Base-by-base conservation (phyloP, 2,329 filamentous ascomycete genomes). In the Furcasterigmium sp. region DNA sequence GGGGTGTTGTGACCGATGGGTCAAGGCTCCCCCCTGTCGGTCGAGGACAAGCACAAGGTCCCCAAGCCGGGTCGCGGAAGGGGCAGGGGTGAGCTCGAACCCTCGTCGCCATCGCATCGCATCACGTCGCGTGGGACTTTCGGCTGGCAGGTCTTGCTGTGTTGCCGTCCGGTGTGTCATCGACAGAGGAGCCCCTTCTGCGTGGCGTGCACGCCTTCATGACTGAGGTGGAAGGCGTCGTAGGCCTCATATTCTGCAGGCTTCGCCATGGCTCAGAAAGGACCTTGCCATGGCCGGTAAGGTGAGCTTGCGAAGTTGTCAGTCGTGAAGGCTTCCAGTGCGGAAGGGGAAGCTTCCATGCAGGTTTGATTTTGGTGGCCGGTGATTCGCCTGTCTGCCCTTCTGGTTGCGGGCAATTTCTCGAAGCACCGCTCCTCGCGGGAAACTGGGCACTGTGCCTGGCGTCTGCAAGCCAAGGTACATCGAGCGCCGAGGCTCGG, bases 341-440 rank as follows among this genome's bases (percentile, higher is more conserved):
- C 7, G 23, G 23, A 26, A 7, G 23, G 23, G 7, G 23, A 35
- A 11, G 32, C 15, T 15, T 15, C 32, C 32, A 15, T 35, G 32
- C 17, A 17, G 32, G 32, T 35, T 35, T 35, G 32, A 35, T 35
- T 35, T 35, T 17, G 32, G 32, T 9, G 5, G n/a, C n/a, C 15
- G 32, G 15, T 35, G 32, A 35, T 35, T 35, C 32, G 32, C 15
- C n/a, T 17, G 32, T n/a, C n/a, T n/a, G n/a, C n/a, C n/a, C n/a
- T n/a, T n/a, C n/a, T 35, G 32, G n/a, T 35, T 35, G 32, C 32
- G 32, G 32, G 32, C 32, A 35, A 35, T 35, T 35, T 35, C 29
- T 75, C 91, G 46, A 93, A 97, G 65, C 70, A 97, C 48, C 94
- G 89, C 65, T n/a, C n/a, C n/a, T n/a, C 90, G 87, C 58, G 86